Evolutionary conservation across 2,329 filamentous ascomycete species (phyloP), one percentile per base, ranked within the genome.

Genomic region (Cytospora piceicola): DNA sequence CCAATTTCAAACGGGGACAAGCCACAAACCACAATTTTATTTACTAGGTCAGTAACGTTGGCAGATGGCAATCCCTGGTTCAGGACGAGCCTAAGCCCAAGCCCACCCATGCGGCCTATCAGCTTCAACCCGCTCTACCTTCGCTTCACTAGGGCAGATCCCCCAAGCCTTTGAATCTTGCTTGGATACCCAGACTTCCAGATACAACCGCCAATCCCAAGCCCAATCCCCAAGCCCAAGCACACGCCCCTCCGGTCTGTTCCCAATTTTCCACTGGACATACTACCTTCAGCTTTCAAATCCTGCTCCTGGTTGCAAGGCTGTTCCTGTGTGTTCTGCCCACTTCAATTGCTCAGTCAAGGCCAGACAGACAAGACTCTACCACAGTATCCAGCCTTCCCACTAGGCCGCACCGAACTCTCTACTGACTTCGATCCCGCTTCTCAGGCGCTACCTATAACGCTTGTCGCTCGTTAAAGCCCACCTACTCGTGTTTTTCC

Each of bases 401-500:
- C 7, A 46, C 24, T 17, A 20, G 54, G 24, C 27, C 17, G 22
- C 24, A 49, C n/a, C n/a, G 30, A 64, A 49, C 65, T 22, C 54
- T 55, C 32, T 53, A 58, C 63, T 66, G 52, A 68, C 63, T 22
- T 64, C 49, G 52, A 49, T 56, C 60, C 65, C 58, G 63, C 56
- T 61, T 52, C 49, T 30, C 66, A 68, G 66, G 60, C 63, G 66
- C 66, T 64, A 32, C 63, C 46, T 49, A 51, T 56, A 55, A 63
- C 56, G 56, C 66, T 65, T 66, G 66, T 65, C 66, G 64, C 66
- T 68, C 66, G 66, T 68, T 68, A 46, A 65, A 59, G 20, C 29
- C 29, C 56, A 52, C 55, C 34, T 42, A 59, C 22, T 56, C 58
- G 49, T 63, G 34, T 51, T 52, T 63, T 51, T 24, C 30, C 62